Evolutionary conservation across 768 basidiomycete genomes (phyloP).

Genomic region (Zangia roseola): DNA sequence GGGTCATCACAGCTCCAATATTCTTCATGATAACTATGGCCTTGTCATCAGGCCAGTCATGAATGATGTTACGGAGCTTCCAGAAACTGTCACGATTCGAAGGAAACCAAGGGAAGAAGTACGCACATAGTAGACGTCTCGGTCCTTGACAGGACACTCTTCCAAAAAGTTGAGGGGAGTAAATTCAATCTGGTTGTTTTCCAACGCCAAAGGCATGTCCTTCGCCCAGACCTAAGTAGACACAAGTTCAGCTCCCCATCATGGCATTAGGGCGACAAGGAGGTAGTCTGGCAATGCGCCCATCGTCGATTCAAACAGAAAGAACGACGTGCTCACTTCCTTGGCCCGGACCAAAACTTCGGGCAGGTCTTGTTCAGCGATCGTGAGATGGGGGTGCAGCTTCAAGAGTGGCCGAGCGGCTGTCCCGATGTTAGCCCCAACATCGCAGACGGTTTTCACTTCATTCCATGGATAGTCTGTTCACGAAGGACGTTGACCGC

Average conservation of each 20-base stretch:
- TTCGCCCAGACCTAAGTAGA: constrained; percentile 20
- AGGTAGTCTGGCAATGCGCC: too few species aligned
- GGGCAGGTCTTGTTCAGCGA: constrained; percentile 34
- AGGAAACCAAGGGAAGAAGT: neutral
- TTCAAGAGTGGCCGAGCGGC: constrained; percentile 30
- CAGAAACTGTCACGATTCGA: neutral
- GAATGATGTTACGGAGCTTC: constrained; percentile 22
- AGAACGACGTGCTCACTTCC: constrained; percentile 7
- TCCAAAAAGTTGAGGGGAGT: constrained; percentile 31
- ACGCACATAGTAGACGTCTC: constrained; percentile 35
- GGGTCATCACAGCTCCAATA: constrained; percentile 22
- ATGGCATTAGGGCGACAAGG: too few species aligned
- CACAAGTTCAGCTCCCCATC: too few species aligned
- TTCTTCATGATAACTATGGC: constrained; percentile 21
- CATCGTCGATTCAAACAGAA: neutral
- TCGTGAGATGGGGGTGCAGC: constrained; percentile 28
- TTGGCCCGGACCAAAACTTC: constrained; percentile 20
- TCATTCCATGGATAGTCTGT: too few species aligned
- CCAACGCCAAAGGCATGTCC: constrained; percentile 24
- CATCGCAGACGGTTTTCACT: constrained; percentile 28
- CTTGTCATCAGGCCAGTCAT: constrained; percentile 31
- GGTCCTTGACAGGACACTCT: constrained; percentile 23
- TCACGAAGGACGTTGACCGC: too few species aligned
- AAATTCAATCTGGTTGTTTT: constrained; percentile 28
- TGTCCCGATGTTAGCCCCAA: constrained; percentile 35